Percentiles rank a stretch among this genome's conserved stretches.
These are phyloP conservation scores for Candida glaebosa DNA, from an alignment of 805 yeast species.

Conservation along the genomic window DNA sequence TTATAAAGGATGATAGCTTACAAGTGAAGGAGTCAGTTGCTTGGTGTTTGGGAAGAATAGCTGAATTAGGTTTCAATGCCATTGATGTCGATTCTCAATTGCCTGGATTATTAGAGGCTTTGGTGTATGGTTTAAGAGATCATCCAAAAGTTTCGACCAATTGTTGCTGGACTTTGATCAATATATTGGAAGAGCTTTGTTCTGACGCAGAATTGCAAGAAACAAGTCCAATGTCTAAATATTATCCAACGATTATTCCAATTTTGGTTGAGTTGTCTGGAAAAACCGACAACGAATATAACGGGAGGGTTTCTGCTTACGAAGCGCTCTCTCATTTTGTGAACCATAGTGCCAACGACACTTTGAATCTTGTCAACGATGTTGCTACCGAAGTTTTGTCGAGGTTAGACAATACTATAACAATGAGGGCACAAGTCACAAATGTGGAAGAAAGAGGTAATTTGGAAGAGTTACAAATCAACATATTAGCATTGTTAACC, in stretches of 20 bases:
- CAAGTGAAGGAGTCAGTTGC: conserved; percentile 97
- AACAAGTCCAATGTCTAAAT: conserved; percentile 69
- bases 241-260: conserved; percentile 66
- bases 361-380: conserved; percentile 62
- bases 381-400: conserved; percentile 72
- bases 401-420: conserved; percentile 69
- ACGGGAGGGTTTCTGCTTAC: conserved; percentile 93
- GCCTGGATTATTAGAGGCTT: conserved; percentile 69
- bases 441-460: conserved; percentile 69
- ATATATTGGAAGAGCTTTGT: conserved; percentile 79
- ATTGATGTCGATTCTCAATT: conserved; percentile 63
- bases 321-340: conserved; percentile 88
- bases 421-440: conserved; percentile 51
- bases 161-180: conserved; percentile 96
- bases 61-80: conserved; percentile 79
- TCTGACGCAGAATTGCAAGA: conserved; percentile 45
- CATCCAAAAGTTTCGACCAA: conserved; percentile 94
- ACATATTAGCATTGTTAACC: conserved; percentile 72
- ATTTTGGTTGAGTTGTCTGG: conserved; percentile 66
- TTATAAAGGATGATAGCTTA: conserved; percentile 70
- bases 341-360: conserved; percentile 66
- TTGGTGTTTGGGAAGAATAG: conserved; percentile 97
- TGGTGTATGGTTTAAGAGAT: conserved; percentile 78
- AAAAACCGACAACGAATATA: conserved; percentile 76
- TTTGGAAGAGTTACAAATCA: conserved; percentile 86